Base-by-base conservation (phyloP, 2,329 filamentous ascomycete genomes). In the Purpureocillium lavendulum region DNA sequence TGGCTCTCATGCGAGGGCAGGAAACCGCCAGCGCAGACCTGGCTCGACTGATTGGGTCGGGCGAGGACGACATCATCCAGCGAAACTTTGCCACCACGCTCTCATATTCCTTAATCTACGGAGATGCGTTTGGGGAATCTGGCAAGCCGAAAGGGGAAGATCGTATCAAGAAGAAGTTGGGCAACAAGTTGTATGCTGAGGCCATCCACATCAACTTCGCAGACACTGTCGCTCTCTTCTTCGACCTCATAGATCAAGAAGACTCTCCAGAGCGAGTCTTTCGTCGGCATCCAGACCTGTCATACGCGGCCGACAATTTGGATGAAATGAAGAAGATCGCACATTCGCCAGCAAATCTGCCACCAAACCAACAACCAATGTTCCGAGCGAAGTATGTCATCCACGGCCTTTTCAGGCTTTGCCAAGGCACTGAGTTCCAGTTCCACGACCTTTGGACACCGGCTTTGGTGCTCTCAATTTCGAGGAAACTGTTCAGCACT, bases 301-400 rank as follows among this genome's bases (percentile, higher is more conserved):
- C 61, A 1, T 70, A 77, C 39, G 81, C 87, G 4, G 73, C 75
- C 3, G 65, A 78, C 21, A 77, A 75, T 24, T 73, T 94, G 61
- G 65, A 67, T 13, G 70, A 77, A 21, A 95, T 98, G 54, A 82
- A 79, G 47, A 61, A 58, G 3, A 79, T 82, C 47, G 77, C 84
- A 24, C 69, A 80, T 46, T 88, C 88, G 1, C 65, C 68, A 2
- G 71, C 75, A 21, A 61, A 66, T 11, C 65, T 96, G 7, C 84
- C 87, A 3, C 69, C 82, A 10, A 86, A 83, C 40, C 88, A 95
- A 49, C 89, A 97, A 52, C 92, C 92, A 3, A 81, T 79, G 39
- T 97, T 96, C 63, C 82, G 76, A 48, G 81, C 82, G 21, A 87
- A 82, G 49, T 84, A 83, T 51, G 69, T 98, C 4, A 67, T 82